phyloP scores from a whole-genome alignment of 139 green algal genomes.

The Closterium sp. region DNA sequence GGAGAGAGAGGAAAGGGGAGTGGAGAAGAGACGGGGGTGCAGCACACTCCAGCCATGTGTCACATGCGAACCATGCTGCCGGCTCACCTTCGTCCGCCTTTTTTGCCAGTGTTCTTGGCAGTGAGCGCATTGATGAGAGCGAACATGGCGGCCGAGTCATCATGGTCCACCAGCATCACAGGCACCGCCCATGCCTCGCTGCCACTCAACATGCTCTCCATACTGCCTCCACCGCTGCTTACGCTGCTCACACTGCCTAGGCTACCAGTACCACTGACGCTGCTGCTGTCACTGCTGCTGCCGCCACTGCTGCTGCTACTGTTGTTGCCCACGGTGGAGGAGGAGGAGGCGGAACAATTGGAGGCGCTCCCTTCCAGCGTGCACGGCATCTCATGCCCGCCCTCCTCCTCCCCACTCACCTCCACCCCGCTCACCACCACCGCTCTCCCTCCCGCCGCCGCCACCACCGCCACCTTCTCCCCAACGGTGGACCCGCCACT shows the following conservation, averaged over 20 bases:
- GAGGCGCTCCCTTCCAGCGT: too few species aligned
- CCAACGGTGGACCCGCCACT: too few species aligned
- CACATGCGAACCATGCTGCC: neutral
- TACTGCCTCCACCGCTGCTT: neutral
- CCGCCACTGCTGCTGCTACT: neutral
- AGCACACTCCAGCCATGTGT: too few species aligned
- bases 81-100: neutral
- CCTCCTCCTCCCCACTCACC: too few species aligned
- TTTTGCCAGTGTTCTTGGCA: neutral
- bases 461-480: too few species aligned
- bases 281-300: neutral
- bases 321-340: too few species aligned
- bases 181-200: neutral
- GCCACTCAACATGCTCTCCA: neutral
- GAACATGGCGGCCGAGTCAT: neutral
- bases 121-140: neutral
- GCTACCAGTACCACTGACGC: neutral
- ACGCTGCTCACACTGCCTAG: neutral
- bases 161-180: neutral
- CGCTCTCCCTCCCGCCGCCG: too few species aligned
- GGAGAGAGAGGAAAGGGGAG: neutral
- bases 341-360: too few species aligned
- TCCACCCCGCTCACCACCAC: too few species aligned
- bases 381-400: too few species aligned
- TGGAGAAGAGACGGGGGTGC: too few species aligned